Conservation (phyloP, 1,139 yeast species). For the Protomyces arabidopsidicola region DNA sequence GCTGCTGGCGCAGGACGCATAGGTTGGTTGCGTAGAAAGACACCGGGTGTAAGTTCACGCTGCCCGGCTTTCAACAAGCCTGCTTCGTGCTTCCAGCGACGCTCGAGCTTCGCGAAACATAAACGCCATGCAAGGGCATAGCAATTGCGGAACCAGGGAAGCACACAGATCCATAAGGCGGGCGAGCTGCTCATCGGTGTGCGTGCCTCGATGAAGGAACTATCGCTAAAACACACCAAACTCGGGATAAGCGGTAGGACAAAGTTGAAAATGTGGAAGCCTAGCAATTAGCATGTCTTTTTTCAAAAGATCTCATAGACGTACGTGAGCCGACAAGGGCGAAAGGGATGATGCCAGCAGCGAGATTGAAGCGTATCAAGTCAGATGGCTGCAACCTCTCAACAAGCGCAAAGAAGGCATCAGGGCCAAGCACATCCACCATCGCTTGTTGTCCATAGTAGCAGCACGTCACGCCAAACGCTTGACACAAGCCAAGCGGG, state of each 20-base stretch:
- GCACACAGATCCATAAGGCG: constrained; percentile 21
- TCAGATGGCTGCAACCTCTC: constrained; percentile 13
- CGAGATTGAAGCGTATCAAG: constrained; percentile 7
- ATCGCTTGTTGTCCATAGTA: constrained; percentile 24
- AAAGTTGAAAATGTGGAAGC: constrained; percentile 20
- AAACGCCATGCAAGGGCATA: constrained; percentile 18
- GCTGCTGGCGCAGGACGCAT: not conserved
- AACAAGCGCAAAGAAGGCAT: constrained; percentile 2
- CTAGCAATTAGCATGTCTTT: not conserved
- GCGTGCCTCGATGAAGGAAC: constrained; percentile 16
- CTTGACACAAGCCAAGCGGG: constrained; percentile 16
- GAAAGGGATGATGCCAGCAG: constrained; percentile 19
- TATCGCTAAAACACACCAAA: constrained; percentile 23
- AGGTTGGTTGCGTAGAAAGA: constrained; percentile 6
- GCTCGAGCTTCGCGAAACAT: constrained; percentile 7
- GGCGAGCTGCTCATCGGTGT: constrained; percentile 14
- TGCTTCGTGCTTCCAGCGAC: constrained; percentile 20
- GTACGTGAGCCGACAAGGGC: constrained; percentile 18
- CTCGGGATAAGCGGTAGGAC: constrained; percentile 24
- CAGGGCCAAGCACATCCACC: constrained; percentile 25
- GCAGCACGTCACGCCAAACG: constrained; percentile 12
- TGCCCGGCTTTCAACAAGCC: constrained; percentile 3
- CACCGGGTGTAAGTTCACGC: constrained; percentile 14
- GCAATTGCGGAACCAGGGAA: constrained; percentile 20
- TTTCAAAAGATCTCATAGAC: not conserved